Conservation (phyloP, 1,284 basidiomycete genomes). For the Puccinia horiana region DNA sequence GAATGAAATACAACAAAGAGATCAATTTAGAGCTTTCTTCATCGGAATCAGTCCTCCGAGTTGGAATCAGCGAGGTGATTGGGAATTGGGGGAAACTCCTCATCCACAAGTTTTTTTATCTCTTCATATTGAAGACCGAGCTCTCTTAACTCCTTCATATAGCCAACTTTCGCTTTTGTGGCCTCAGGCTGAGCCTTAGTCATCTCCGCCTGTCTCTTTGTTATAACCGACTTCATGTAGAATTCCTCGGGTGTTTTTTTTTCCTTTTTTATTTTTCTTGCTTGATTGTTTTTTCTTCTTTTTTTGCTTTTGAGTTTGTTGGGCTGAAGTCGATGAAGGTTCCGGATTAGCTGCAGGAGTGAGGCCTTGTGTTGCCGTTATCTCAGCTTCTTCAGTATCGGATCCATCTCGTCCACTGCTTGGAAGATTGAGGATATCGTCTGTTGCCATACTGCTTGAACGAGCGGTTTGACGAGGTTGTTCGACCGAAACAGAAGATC, state of each 20-base stretch:
- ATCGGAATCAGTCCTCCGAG: no score
- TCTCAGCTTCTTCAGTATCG: background rate
- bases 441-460: background rate
- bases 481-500: background rate
- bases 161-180: background rate
- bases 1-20: no score
- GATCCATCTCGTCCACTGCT: background rate
- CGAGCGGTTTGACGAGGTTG: background rate
- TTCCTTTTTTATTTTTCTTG: background rate
- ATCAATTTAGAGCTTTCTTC: no score
- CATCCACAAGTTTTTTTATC: background rate
- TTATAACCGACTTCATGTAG: background rate
- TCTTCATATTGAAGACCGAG: background rate
- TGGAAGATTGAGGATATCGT: background rate
- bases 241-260: background rate
- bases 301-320: background rate
- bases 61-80: no score
- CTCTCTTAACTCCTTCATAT: conserved; percentile 5
- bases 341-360: background rate
- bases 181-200: background rate
- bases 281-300: background rate
- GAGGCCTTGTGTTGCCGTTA: background rate
- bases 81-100: conserved; percentile 1
- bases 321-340: background rate
- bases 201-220: background rate